phyloP scores from a whole-genome alignment of 2,329 filamentous ascomycete species.

The Aspergillus viridinutans region DNA sequence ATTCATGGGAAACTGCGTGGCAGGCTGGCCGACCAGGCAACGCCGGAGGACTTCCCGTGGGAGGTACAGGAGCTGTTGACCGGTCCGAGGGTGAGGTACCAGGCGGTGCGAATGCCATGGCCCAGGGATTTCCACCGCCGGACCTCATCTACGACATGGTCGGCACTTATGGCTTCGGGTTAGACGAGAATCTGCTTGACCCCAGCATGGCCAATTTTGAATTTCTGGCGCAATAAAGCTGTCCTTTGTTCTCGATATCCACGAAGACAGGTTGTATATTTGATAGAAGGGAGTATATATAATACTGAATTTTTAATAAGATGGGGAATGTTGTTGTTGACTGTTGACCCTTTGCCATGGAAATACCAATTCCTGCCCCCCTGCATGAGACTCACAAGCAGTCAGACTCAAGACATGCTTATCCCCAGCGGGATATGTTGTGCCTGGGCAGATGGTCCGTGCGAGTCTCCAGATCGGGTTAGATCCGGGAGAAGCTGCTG shows the following conservation, averaged over 20 bases:
- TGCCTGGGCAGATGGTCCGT: neutral
- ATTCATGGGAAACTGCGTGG: conserved; percentile 37
- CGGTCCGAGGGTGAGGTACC: conserved; percentile 27
- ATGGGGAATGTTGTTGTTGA: neutral
- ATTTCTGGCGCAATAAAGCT: conserved; percentile 30
- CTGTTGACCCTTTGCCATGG: neutral
- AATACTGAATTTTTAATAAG: neutral
- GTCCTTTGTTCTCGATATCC: neutral
- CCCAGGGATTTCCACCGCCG: conserved; percentile 38
- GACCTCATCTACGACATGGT: conserved; percentile 43
- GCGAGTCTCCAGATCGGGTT: neutral
- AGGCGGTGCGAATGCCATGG: conserved; percentile 40
- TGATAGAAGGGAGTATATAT: neutral
- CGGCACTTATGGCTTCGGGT: conserved; percentile 40
- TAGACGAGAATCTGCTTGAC: conserved; percentile 40
- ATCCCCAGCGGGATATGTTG: neutral
- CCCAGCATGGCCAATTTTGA: conserved; percentile 41
- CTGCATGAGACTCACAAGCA: neutral
- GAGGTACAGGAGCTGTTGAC: conserved; percentile 10
- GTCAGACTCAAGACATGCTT: neutral
- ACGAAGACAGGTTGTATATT: neutral
- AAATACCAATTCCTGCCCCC: neutral
- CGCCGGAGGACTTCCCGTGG: conserved; percentile 8
- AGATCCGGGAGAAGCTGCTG: neutral
- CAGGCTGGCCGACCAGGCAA: conserved; percentile 9